Base-by-base conservation (phyloP, 2,329 filamentous ascomycete species). In the Hypoxylon sp. region DNA sequence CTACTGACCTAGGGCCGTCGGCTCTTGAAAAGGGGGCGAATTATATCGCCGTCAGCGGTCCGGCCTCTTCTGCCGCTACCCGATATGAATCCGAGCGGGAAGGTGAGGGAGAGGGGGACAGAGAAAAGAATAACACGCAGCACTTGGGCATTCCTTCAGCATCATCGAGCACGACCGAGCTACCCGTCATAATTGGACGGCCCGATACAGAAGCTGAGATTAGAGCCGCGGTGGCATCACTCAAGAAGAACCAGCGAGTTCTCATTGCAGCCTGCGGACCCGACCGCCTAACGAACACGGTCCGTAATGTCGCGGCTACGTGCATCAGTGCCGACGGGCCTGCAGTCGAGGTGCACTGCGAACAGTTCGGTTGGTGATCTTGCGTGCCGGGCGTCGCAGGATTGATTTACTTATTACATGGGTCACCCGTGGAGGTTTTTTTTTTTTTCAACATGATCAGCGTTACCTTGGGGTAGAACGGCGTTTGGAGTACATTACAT, bases 261-360 rank as follows among this genome's bases (percentile, higher is more conserved):
- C 77, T 82, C 7, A 79, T 87, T 44, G 83, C 82, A 2, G 84
- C 81, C 1, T 87, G 85, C 74, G 85, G 85, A 2, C 84, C 85
- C 1, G 77, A 79, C 21, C 75, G 78, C 3, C 70, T 87, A 54
- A 83, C 85, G 77, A 76, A 77, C 51, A 75, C 77, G 2, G 82
- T 84, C n/a, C 79, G 84, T 48, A 78, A 82, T 29, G 80, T 82
- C 0, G 80, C 82, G 7, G 84, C 84, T 2, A 76, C 75, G 31
- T 79, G 79, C 69, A 85, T 87, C 37, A 77, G 74, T 0, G 75
- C 79, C 1, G 77, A 79, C 24, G 85, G 84, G 2, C 82, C 84
- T 0, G 82, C 80, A 29, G 79, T 87, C n/a, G 84, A 86, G 72
- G 76, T 86, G 51, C 84, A 86, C 72, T 83, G 81, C 67, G 85